Base-by-base conservation (phyloP, 805 yeast species). In the Nakazawaea pomicola region DNA sequence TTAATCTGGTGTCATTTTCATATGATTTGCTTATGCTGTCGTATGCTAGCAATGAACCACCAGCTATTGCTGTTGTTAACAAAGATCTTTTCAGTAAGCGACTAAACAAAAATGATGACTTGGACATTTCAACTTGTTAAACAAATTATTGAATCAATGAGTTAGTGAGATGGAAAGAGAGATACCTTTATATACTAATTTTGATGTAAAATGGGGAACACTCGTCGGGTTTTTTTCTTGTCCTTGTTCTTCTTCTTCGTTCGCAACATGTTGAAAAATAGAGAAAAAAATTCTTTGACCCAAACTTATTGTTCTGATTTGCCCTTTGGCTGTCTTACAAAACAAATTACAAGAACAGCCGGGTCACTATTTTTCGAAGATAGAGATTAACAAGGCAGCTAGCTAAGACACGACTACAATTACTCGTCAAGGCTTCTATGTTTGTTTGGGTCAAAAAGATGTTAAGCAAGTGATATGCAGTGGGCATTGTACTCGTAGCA, bases 31-130 rank as follows among this genome's bases (percentile, higher is more conserved):
- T 14, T 23, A 14, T 11, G 7, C n/a, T 16, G n/a, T 23, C 19
- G n/a, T 38, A 27, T n/a, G 27, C 28, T 31, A 23, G 18, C 16
- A 28, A 32, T 9, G 38, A 33, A 12, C 32, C 42, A 28, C 38
- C 42, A 39, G 33, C 42, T 20, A 33, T 33, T 14, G 31, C 38
- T 11, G 42, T 27, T 25, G 42, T n/a, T 27, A 39, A 3, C 12
- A 33, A 25, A 1, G 38, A 25, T 33, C 16, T 33, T 16, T 16
- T 39, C 33, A 39, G 32, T 7, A 32, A 11, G 4, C 41, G 30
- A 31, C 41, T 25, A 19, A 38, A 38, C 11, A 24, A 7, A 15
- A 31, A 17, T n/a, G 36, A 20, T 16, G n/a, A n/a, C n/a, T 23
- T 38, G 10, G 41, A 38, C 36, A 36, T 36, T n/a, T 23, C 12